Evolutionary conservation across 345 rosid species (phyloP).

Genomic region (Barbarea vulgaris): DNA sequence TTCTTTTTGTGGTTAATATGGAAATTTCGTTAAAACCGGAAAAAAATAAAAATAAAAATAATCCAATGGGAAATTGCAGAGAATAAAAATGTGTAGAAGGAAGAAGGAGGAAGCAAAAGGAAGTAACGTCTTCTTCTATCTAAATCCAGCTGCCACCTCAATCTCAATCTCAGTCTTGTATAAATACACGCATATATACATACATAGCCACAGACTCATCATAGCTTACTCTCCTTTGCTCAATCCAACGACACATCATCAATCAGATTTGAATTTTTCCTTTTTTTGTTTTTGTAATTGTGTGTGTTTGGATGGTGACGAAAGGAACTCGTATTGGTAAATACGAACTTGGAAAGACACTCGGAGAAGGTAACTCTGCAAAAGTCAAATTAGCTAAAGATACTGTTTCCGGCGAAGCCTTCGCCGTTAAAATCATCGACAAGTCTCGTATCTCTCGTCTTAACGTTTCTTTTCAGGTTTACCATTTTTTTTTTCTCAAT

Average conservation of each 20-base stretch:
- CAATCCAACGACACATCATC: neutral
- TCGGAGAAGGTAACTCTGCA: conserved; percentile 88
- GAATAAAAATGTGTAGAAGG: neutral
- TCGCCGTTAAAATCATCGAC: conserved; percentile 87
- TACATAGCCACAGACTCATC: neutral
- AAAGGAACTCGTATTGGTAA: conserved; percentile 74
- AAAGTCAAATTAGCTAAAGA: conserved; percentile 74
- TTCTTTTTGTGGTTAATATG: neutral
- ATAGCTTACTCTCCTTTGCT: conserved; percentile 3
- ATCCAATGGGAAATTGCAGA: neutral
- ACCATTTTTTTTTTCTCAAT: neutral
- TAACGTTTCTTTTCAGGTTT: conserved; percentile 80
- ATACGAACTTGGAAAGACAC: conserved; percentile 83
- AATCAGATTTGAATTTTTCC: neutral
- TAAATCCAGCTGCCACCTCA: neutral
- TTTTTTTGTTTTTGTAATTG: too few species aligned
- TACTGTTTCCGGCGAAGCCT: conserved; percentile 56
- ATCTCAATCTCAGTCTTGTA: conserved; percentile 3
- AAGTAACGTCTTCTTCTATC: conserved; percentile 24
- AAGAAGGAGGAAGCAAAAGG: conserved; percentile 9
- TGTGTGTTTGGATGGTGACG: conserved; percentile 34
- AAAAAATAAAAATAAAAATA: neutral
- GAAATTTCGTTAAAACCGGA: neutral
- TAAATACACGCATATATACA: neutral
- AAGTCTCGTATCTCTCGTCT: conserved; percentile 62